These are phyloP conservation scores for Cucurbita maxima DNA, from an alignment of 306 rosid genomes.

Conservation along the genomic window DNA sequence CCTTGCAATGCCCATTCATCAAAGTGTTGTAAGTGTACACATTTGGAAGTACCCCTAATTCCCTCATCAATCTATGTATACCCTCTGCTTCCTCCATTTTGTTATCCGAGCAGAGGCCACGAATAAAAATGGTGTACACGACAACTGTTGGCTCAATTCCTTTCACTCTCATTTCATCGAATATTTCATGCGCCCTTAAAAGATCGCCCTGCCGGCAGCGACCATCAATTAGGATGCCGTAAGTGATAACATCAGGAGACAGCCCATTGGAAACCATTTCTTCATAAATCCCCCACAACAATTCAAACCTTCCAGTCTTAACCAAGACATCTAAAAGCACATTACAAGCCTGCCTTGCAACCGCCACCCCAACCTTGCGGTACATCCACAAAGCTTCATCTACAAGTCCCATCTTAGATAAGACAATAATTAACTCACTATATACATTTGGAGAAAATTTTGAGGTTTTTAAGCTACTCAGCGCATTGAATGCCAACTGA, in stretches of 20 bases:
- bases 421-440: conserved; percentile 25
- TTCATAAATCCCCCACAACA: conserved; percentile 27
- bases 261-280: conserved; percentile 37
- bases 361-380: conserved; percentile 11
- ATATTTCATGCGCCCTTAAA: conserved; percentile 20
- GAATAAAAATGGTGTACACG: conserved; percentile 36
- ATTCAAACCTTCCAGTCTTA: conserved; percentile 24
- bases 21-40: conserved; percentile 45
- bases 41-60: conserved; percentile 32
- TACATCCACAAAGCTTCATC: conserved; percentile 49
- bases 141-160: conserved; percentile 32
- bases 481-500: conserved; percentile 23
- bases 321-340: conserved; percentile 43
- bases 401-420: conserved; percentile 30
- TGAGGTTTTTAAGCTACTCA: conserved; percentile 15
- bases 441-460: conserved; percentile 23
- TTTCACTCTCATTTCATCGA: conserved; percentile 44
- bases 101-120: conserved; percentile 30
- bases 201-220: conserved; percentile 26
- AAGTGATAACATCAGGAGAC: conserved; percentile 34
- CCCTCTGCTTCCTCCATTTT: conserved; percentile 38
- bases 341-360: conserved; percentile 37
- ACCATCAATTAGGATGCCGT: conserved; percentile 38
- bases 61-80: conserved; percentile 27
- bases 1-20: conserved; percentile 58